A percentile compares a stretch with the other conserved stretches of the same genome.
These are phyloP conservation scores for Chaetomium fimeti DNA, from an alignment of 495 filamentous ascomycete species.

Conservation along the genomic window DNA sequence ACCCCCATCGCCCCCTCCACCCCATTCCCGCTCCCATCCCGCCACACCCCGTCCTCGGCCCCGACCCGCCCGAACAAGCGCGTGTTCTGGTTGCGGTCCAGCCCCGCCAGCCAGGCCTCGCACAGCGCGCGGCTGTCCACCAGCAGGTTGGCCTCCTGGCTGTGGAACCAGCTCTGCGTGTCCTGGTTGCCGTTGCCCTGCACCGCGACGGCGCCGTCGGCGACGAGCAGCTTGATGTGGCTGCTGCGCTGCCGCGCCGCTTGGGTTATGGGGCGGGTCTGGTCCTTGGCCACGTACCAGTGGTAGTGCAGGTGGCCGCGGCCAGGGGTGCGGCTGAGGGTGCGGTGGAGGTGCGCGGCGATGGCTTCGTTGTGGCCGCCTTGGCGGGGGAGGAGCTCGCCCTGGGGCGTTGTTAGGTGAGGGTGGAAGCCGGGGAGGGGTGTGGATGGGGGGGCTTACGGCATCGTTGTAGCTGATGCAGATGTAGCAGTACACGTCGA, in stretches of 20 bases:
- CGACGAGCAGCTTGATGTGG: slow-evolving; percentile 74
- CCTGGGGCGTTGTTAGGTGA: slow-evolving; percentile 35
- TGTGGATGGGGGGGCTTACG: slow-evolving; percentile 31
- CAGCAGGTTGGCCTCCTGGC: slow-evolving; percentile 73
- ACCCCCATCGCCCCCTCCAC: slow-evolving; percentile 59
- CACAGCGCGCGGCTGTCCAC: slow-evolving; percentile 63
- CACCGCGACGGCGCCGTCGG: slow-evolving; percentile 65
- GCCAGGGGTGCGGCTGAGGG: slow-evolving; percentile 46
- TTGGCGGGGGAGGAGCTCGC: slow-evolving; percentile 71
- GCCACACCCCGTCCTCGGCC: slow-evolving; percentile 59
- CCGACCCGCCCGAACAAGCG: slow-evolving; percentile 57
- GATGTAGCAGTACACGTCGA: slow-evolving; percentile 65
- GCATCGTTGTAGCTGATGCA: slow-evolving; percentile 78
- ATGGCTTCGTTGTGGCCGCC: slow-evolving; percentile 74
- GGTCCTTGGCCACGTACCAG: slow-evolving; percentile 74
- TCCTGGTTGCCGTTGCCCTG: slow-evolving; percentile 77
- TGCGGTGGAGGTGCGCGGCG: slow-evolving; percentile 53
- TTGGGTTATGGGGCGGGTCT: slow-evolving; percentile 61
- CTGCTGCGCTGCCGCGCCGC: slow-evolving; percentile 62
- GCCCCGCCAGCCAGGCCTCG: slow-evolving; percentile 57
- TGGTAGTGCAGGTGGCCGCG: slow-evolving; percentile 53
- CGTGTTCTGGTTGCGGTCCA: slow-evolving; percentile 71
- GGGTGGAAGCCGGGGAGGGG: background rate
- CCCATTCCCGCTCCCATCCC: slow-evolving; percentile 55
- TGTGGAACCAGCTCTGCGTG: slow-evolving; percentile 77